Evolutionary conservation across 2,329 filamentous ascomycete species (phyloP).

Genomic region (Colletotrichum lini): DNA sequence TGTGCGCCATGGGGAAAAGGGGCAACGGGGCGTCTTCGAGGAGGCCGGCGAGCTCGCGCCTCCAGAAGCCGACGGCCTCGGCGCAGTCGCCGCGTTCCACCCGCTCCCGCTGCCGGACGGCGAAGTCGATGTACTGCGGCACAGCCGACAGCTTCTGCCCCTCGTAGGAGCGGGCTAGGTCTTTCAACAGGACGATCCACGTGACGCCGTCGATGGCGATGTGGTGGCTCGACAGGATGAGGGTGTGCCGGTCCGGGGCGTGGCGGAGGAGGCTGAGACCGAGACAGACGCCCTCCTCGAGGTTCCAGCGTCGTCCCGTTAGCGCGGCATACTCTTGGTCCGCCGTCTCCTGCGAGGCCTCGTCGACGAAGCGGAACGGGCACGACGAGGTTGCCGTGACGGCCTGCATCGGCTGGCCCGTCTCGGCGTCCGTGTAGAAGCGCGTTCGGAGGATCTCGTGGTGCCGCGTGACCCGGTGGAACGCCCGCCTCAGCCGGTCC

Average conservation of each 20-base stretch:
- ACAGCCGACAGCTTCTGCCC: slow-evolving; percentile 45
- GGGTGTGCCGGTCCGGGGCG: slow-evolving; percentile 48
- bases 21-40: slow-evolving; percentile 50
- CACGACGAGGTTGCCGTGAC: slow-evolving; percentile 13
- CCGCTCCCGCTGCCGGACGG: slow-evolving; percentile 49
- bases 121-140: slow-evolving; percentile 55
- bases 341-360: neutral
- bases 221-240: slow-evolving; percentile 63
- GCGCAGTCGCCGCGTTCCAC: slow-evolving; percentile 48
- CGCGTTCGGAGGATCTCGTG: slow-evolving; percentile 54
- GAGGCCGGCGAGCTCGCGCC: slow-evolving; percentile 42
- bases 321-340: neutral
- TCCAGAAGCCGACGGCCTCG: slow-evolving; percentile 54
- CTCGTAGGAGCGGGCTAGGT: slow-evolving; percentile 61
- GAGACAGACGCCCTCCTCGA: slow-evolving; percentile 6
- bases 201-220: slow-evolving; percentile 66
- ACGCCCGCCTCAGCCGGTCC: slow-evolving; percentile 50
- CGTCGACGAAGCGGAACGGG: slow-evolving; percentile 10
- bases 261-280: slow-evolving; percentile 14
- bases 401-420: slow-evolving; percentile 7
- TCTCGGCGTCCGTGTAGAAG: slow-evolving; percentile 43
- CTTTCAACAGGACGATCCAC: slow-evolving; percentile 57
- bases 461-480: slow-evolving; percentile 47
- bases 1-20: slow-evolving; percentile 49
- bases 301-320: slow-evolving; percentile 2